Evolutionary conservation across 768 basidiomycete species (phyloP).

Genomic region (Tulasnella sp.): DNA sequence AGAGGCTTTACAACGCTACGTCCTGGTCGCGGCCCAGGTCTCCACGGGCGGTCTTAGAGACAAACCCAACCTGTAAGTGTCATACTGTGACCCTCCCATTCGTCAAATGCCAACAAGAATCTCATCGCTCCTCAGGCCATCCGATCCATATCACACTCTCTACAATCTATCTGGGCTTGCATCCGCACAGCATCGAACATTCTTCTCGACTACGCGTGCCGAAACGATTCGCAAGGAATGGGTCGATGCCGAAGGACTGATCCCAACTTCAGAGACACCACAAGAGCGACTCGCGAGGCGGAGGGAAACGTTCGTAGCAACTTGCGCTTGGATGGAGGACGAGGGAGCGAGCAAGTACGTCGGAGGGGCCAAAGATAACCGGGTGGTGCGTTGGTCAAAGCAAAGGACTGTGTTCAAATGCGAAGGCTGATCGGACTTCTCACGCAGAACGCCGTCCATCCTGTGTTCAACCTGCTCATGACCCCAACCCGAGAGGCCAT

Average conservation of each 20-base stretch:
- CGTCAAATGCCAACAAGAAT: neutral
- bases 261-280: constrained; percentile 22
- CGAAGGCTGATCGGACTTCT: neutral
- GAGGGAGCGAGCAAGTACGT: constrained; percentile 40
- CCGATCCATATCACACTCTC: constrained; percentile 92
- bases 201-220: constrained; percentile 34
- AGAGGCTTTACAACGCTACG: constrained; percentile 73
- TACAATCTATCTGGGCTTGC: constrained; percentile 90
- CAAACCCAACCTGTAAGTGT: constrained; percentile 85
- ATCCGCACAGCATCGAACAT: constrained; percentile 70
- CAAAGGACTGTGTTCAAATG: neutral
- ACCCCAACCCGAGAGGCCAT: constrained; percentile 58
- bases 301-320: constrained; percentile 40
- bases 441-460: constrained; percentile 71
- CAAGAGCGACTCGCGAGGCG: constrained; percentile 30
- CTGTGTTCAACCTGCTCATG: constrained; percentile 63
- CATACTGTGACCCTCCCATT: too few species aligned
- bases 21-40: constrained; percentile 77
- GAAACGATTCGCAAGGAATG: constrained; percentile 33
- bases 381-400: constrained; percentile 40
- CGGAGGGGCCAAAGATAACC: constrained; percentile 46
- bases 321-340: constrained; percentile 59
- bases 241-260: constrained; percentile 21
- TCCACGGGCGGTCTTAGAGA: constrained; percentile 81
- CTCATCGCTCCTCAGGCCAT: constrained; percentile 36